Evolutionary conservation across 106 monocot genomes (phyloP).

Genomic region (Dendrobium nobile): DNA sequence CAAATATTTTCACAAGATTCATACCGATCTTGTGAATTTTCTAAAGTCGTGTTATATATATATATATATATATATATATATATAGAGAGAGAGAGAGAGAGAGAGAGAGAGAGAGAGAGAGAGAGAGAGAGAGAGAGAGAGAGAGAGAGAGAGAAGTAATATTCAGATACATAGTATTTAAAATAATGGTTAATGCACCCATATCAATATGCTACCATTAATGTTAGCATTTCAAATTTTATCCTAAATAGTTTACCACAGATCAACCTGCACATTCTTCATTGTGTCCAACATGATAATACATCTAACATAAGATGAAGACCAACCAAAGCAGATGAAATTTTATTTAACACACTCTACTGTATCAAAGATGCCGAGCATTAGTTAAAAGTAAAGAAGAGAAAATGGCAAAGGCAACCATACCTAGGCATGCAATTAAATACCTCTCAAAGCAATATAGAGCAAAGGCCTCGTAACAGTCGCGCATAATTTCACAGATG

Average conservation of each 20-base stretch:
- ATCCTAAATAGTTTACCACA: not conserved
- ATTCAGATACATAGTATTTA: not conserved
- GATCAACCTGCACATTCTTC: not conserved
- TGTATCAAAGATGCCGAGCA: not conserved
- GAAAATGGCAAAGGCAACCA: not conserved
- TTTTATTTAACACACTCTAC: not conserved
- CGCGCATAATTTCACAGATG: slow-evolving; percentile 89
- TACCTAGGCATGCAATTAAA: slow-evolving; percentile 93
- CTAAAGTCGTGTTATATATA: too few species aligned
- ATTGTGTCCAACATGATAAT: not conserved
- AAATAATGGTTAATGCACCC: not conserved
- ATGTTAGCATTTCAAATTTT: not conserved
- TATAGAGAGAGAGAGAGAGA: not conserved
- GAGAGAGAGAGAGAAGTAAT: not conserved
- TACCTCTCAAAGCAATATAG: slow-evolving; percentile 99
- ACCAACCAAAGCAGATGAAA: not conserved
- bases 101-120: too few species aligned
- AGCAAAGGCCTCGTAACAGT: slow-evolving; percentile 98
- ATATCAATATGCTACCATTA: not conserved
- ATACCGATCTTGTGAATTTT: too few species aligned
- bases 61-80: too few species aligned
- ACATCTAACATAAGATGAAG: not conserved
- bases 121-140: not conserved
- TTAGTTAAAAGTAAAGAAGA: not conserved
- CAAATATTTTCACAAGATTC: too few species aligned